Base-by-base conservation (phyloP, 805 yeast genomes). In the Saturnispora sanitii region DNA sequence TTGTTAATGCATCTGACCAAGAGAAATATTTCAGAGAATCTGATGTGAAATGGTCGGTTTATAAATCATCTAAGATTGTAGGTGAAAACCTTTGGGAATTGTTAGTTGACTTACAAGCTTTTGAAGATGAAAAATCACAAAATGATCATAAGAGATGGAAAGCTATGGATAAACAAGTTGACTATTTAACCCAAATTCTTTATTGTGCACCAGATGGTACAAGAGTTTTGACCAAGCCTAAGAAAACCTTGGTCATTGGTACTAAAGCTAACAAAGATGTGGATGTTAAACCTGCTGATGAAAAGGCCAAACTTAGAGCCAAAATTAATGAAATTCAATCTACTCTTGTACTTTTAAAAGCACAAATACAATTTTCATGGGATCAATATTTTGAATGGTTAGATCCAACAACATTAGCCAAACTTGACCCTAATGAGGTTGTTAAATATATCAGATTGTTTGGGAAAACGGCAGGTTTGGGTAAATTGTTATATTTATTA, bases 281-380 rank as follows among this genome's bases (percentile, higher is more conserved):
- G 5, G 33, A 21, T 11, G 7, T 4, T 11, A 66, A 69, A 41
- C 85, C 92, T 5, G 40, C 43, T 0, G 56, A 56, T 0, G 46
- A 50, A 2, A 77, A 79, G 41, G 54, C 57, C 13, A 44, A 42
- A 2, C 50, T 70, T 21, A 62, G 64, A 8, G 49, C 51, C 1
- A 68, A 71, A 21, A 60, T 87, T 4, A 62, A 63, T 33, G 75
- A 71, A 8, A 67, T 76, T 70, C 74, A 76, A 1, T 78, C 75
- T 12, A 94, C 82, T 27, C 74, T 88, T 79, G 75, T 87, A 3
- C 61, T 80, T 13, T 74, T 90, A 13, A 71, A 75, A 30, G 73
- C 79, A 18, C 68, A 70, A 1, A 76, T 77, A 5, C 65, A 73
- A 28, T 62, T 71, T 23, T 84, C 87, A 1, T 88, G 95, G 95